Conservation (phyloP, 2,329 filamentous ascomycete genomes). For the Fusarium sambucinum region DNA sequence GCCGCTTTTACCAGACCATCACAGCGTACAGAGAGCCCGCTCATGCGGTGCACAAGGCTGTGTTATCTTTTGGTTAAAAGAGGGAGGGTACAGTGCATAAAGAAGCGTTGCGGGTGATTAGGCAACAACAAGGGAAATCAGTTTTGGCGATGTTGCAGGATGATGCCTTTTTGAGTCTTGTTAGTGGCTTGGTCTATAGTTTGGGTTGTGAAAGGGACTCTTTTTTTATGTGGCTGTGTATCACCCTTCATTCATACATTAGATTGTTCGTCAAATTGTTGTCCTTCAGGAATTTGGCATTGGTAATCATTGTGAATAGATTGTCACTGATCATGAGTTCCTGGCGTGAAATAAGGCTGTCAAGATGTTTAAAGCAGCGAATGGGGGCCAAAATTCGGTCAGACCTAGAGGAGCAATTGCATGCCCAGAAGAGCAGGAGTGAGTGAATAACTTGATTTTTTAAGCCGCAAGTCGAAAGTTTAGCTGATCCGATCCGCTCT, state of each 20-base stretch:
- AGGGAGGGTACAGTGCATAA: conserved; percentile 32
- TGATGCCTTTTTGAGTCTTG: conserved; percentile 1
- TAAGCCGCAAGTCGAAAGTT: conserved; percentile 2
- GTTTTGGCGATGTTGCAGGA: conserved; percentile 7
- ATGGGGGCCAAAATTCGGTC: conserved; percentile 19
- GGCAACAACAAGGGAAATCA: conserved; percentile 30
- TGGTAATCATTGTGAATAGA: background rate
- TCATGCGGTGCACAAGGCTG: conserved; percentile 25
- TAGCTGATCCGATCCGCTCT: background rate
- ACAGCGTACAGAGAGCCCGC: conserved; percentile 6
- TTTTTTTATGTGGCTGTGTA: conserved; percentile 14
- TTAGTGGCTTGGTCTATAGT: background rate
- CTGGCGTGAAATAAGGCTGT: conserved; percentile 12
- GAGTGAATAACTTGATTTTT: conserved; percentile 7
- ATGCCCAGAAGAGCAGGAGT: conserved; percentile 14
- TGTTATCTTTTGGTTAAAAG: conserved; percentile 7
- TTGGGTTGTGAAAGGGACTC: conserved; percentile 1
- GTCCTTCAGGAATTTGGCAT: background rate
- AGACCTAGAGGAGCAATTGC: conserved; percentile 18
- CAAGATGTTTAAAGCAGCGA: conserved; percentile 18
- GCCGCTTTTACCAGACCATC: conserved; percentile 22
- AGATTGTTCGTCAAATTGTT: background rate
- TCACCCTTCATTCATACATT: background rate
- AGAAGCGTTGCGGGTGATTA: conserved; percentile 12
- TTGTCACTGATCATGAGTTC: background rate